Evolutionary conservation across 1,284 basidiomycete species (phyloP), one percentile per base, ranked within the genome.

Genomic region (Chalciporus sp.): DNA sequence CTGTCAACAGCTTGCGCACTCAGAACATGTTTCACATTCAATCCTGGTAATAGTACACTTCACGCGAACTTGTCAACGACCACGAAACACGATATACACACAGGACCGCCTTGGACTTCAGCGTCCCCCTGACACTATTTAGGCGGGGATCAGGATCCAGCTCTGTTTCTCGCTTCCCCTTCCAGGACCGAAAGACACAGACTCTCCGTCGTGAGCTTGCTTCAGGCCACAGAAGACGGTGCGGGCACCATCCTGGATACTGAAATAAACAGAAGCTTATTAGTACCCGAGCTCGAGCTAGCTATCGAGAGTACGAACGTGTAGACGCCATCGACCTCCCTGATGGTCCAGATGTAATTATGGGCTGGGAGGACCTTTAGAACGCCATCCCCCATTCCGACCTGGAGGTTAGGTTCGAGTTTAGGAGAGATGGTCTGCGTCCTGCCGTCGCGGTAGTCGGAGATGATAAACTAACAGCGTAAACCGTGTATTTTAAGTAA

Each of bases 81-180:
- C 7, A 23, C 9, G n/a, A 37, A n/a, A 37, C n/a, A 37, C 35
- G 1, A 17, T 9, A 37, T 8, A n/a, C n/a, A 7, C 3, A 17
- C 12, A 1, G 35, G n/a, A 37, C 17, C n/a, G n/a, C n/a, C n/a
- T 37, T 7, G 35, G 17, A 10, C n/a, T 37, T 37, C 7, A n/a
- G n/a, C 35, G 6, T 3, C 35, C 35, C n/a, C 9, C 11, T 9
- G n/a, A 17, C 35, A 8, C 35, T 1, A 37, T 17, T 51, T 16
- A 50, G 16, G 26, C 28, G 20, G 47, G 17, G 14, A 52, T 17
- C 4, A 50, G 42, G 29, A n/a, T 5, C 51, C 51, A 52, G 35
- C 9, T 37, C 35, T 37, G 35, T n/a, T 49, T 42, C n/a, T 28
- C 40, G 35, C 12, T 6, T 5, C 33, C 42, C n/a, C 9, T 45